Conservation (phyloP, 768 basidiomycete genomes). For the Scleroderma citrinum region DNA sequence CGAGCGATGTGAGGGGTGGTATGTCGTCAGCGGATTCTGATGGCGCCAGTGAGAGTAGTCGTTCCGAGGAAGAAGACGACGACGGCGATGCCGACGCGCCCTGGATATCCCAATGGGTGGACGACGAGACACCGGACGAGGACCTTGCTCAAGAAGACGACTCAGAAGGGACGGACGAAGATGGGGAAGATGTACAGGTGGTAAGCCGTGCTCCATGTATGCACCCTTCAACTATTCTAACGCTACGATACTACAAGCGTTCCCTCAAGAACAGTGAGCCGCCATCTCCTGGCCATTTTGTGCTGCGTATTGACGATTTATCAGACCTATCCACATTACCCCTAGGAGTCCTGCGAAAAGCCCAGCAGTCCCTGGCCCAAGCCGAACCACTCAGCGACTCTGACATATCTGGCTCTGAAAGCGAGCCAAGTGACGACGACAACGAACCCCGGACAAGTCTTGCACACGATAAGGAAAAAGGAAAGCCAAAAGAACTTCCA, state of each 20-base stretch:
- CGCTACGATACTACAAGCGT: conserved; percentile 10
- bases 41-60: conserved; percentile 10
- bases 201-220: background rate
- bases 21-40: background rate
- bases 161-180: conserved; percentile 7
- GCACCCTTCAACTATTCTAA: background rate
- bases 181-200: conserved; percentile 9
- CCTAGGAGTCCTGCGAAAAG: conserved; percentile 57
- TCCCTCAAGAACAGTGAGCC: conserved; percentile 24
- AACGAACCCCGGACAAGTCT: conserved; percentile 3
- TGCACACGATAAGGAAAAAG: conserved; percentile 29
- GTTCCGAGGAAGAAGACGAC: conserved; percentile 23
- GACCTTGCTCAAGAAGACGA: conserved; percentile 2
- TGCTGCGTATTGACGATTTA: conserved; percentile 5
- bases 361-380: conserved; percentile 50
- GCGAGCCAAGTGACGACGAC: conserved; percentile 9
- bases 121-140: conserved; percentile 36
- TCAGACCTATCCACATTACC: conserved; percentile 57
- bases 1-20: background rate
- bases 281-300: background rate
- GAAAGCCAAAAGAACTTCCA: conserved; percentile 40
- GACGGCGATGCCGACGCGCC: conserved; percentile 43
- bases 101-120: conserved; percentile 58
- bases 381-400: conserved; percentile 35
- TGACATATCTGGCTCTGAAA: conserved; percentile 27